Conservation (phyloP, 129 eudicot species). For the Artemisia tridentata region DNA sequence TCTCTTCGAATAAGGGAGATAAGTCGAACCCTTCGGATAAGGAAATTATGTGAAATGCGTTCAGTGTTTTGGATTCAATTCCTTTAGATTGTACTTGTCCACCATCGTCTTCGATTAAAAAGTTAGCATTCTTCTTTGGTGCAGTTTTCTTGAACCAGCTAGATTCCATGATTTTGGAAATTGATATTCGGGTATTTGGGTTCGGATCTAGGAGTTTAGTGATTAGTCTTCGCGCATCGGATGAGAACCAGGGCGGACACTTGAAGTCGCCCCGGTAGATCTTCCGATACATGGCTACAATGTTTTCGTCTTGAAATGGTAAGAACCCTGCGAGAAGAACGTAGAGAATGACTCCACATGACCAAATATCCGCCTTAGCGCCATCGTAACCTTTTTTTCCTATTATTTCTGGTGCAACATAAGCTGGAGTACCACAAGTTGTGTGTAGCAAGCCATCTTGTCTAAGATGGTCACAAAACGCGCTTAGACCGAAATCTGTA, state of each 20-base stretch:
- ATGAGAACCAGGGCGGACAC: slow-evolving; percentile 91
- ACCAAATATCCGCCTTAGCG: slow-evolving; percentile 43
- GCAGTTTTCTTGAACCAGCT: slow-evolving; percentile 56
- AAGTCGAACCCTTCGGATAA: slow-evolving; percentile 80
- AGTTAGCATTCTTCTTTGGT: slow-evolving; percentile 36
- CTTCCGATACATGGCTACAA: slow-evolving; percentile 38
- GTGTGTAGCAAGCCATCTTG: slow-evolving; percentile 43
- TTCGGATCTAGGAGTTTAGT: slow-evolving; percentile 75
- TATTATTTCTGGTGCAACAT: slow-evolving; percentile 40
- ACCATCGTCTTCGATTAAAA: slow-evolving; percentile 35
- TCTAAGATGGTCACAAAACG: slow-evolving; percentile 39
- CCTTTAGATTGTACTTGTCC: slow-evolving; percentile 9
- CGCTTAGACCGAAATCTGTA: slow-evolving; percentile 40
- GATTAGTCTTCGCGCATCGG: slow-evolving; percentile 55
- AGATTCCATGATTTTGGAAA: slow-evolving; percentile 59
- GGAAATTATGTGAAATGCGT: slow-evolving; percentile 88
- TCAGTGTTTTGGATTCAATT: slow-evolving; percentile 49
- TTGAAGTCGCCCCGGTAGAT: slow-evolving; percentile 53
- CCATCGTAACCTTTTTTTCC: slow-evolving; percentile 43
- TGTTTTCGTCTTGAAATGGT: slow-evolving; percentile 41
- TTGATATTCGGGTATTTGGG: slow-evolving; percentile 58
- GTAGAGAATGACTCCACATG: slow-evolving; percentile 37
- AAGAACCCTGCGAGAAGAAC: slow-evolving; percentile 39
- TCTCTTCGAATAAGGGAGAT: slow-evolving; percentile 81
- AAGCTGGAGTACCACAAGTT: slow-evolving; percentile 41